Base-by-base conservation (phyloP, 192 early-diverging fungal species). In the Entomortierella beljakovae region DNA sequence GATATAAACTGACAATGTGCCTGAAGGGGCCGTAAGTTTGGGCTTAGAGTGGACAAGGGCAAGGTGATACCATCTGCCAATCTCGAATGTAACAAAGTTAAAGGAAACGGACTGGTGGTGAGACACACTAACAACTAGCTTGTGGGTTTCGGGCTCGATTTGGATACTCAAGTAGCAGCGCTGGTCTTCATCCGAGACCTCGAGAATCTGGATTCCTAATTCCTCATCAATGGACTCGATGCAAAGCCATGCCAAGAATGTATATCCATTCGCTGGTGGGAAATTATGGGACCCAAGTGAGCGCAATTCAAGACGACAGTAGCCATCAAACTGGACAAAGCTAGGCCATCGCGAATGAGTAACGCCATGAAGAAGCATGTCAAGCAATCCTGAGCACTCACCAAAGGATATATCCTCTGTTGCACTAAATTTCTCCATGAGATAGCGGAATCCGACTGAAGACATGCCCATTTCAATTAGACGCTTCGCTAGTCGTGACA, bases 31-130 rank as follows among this genome's bases (percentile, higher is more conserved):
- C 11, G 38, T 79, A 25, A 93, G 40, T 25, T 87, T 65, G 9
- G 92, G 85, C 58, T 82, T 82, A 25, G 84, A 55, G 68, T 93
- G 92, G 2, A 93, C 90, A 15, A 93, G 61, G 0, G 82, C 89
- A 20, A 92, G 54, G 62, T 93, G 92, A 50, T 89, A 90, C 92
- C 92, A 93, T 26, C 67, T 82, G 7, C 86, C 85, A 32, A 85
- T 69, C 33, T 85, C 69, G 62, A 92, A 90, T 11, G 82, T 71
- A 2, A 46, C 43, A 66, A 86, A 86, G 16, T 61, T 64, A 54
- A 92, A 91, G 29, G 64, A 56, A 29, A 69, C 57, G 1, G 69
- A 66, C 22, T 87, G 83, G 33, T 86, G 84, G 51, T 84, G 82
- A 18, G 72, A 83, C 22, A 71, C 71, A 15, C 84, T 73, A 9